Base-by-base conservation (phyloP, 1,284 basidiomycete genomes). In the Sphaerobolus stellatus region DNA sequence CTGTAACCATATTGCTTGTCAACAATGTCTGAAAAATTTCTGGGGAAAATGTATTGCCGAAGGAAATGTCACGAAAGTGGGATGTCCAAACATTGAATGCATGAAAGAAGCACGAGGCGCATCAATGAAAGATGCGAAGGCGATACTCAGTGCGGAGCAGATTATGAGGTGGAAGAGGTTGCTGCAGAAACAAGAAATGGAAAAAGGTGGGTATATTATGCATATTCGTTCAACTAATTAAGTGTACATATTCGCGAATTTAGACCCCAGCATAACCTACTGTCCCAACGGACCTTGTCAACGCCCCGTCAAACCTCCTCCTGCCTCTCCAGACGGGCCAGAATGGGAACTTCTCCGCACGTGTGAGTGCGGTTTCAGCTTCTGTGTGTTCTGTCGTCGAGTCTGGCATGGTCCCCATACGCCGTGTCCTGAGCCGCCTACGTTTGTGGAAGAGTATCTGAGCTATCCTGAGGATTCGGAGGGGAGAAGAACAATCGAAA, bases 31-130 rank as follows among this genome's bases (percentile, higher is more conserved):
- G 34, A 74, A 75, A 51, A 83, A 87, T 59, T 91, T 86, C 65
- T 92, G 89, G 87, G 75, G 77, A 51, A 66, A 90, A 43, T 85
- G 83, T 63, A 86, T 92, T 52, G 71, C 71, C 48, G 90, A 92
- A 66, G 90, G 90, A 13, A 82, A 86, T 56, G 75, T 90, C 4
- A 75, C 73, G 20, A 74, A 76, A 25, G 88, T 92, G 1, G 79
- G 82, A 0, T 93, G 90, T 65, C 86, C 90, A 1, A 83, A 88
- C 60, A 79, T 81, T 6, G 48, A 93, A 71, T 0, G 95, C 90
- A 71, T 98, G 98, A 67, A 92, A 90, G 8, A 92, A 60, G 1
- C 93, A 92, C 13, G 90, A 92, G 20, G 92, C 65, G 34, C 97
- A 75, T 1, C 93, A 91, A 7, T 96, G 78, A 22, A 76, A 59